Percentiles rank a stretch among this genome's conserved stretches.
phyloP scores from a whole-genome alignment of 2,329 filamentous ascomycete species.

The Metarhizium robertsii region DNA sequence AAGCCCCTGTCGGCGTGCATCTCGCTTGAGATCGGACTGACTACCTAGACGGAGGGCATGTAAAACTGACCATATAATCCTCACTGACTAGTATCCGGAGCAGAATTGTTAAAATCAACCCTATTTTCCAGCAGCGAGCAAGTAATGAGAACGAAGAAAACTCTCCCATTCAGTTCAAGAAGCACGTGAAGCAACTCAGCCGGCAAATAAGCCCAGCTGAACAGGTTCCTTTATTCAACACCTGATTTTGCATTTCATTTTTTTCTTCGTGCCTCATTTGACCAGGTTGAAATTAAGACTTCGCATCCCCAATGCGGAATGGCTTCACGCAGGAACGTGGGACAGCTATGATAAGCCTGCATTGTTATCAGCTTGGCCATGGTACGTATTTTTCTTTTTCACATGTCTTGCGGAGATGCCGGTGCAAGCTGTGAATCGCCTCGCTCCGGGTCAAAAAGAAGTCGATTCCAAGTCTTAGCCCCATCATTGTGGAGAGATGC shows the following conservation, averaged over 20 bases:
- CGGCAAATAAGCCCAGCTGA: too few species aligned
- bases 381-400: background rate
- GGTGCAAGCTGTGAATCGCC: background rate
- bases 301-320: background rate
- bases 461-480: background rate
- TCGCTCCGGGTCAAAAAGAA: background rate
- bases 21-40: background rate
- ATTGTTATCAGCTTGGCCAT: background rate
- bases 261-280: too few species aligned
- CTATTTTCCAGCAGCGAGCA: too few species aligned
- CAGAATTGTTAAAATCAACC: too few species aligned
- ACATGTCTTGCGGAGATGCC: background rate
- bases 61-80: too few species aligned
- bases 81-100: too few species aligned
- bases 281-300: background rate
- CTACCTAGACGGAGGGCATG: too few species aligned
- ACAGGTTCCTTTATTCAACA: too few species aligned
- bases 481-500: conserved; percentile 1
- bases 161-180: background rate
- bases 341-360: background rate
- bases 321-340: background rate
- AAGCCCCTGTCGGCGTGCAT: background rate
- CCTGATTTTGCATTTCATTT: too few species aligned
- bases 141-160: too few species aligned
- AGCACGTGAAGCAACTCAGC: too few species aligned